phyloP scores from a whole-genome alignment of 202 grass and related monocot genomes.

The Panicum virgatum region DNA sequence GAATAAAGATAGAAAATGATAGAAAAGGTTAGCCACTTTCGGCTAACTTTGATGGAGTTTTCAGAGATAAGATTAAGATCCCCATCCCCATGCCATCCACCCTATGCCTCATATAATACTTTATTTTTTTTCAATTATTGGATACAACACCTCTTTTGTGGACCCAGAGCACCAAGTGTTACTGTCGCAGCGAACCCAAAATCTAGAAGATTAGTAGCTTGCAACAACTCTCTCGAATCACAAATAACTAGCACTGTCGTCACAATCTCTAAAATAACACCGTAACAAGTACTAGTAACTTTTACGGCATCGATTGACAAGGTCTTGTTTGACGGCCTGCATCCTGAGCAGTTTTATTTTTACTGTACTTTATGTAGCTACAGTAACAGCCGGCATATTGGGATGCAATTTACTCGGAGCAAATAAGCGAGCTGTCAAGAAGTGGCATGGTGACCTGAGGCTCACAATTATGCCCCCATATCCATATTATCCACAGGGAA shows the following conservation, averaged over 20 bases:
- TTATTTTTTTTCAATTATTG: constrained; percentile 49
- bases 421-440: constrained; percentile 37
- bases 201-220: constrained; percentile 24
- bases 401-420: constrained; percentile 16
- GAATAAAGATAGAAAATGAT: constrained; percentile 75
- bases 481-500: constrained; percentile 59
- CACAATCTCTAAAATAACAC: not conserved
- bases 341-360: not conserved
- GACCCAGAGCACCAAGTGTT: constrained; percentile 46
- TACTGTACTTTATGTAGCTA: not conserved
- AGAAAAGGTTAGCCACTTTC: constrained; percentile 77
- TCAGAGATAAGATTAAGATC: constrained; percentile 96
- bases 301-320: not conserved
- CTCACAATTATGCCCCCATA: constrained; percentile 56
- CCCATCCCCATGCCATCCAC: constrained; percentile 57
- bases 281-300: not conserved
- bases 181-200: constrained; percentile 45
- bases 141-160: constrained; percentile 31
- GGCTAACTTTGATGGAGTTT: constrained; percentile 68
- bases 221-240: not conserved
- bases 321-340: not conserved
- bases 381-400: not conserved
- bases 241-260: not conserved
- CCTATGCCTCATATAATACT: constrained; percentile 32
- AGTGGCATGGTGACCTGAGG: constrained; percentile 51